Evolutionary conservation across 192 early-diverging fungal genomes (phyloP), one percentile per base, ranked within the genome.

Genomic region (Oehlia diaphana): DNA sequence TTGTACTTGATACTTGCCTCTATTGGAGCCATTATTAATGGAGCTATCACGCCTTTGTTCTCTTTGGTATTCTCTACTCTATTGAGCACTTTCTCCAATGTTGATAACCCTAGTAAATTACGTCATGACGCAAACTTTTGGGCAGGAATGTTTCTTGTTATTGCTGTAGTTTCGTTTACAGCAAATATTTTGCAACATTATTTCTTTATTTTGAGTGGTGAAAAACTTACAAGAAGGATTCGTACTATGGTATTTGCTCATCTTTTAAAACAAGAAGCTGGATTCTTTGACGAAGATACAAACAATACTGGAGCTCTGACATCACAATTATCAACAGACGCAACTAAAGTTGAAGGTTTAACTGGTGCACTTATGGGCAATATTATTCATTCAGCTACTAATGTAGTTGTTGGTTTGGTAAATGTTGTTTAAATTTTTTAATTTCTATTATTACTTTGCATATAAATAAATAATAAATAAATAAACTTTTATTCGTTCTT

Each of bases 251-350:
- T 87, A 7, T 97, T 97, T 86, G 72, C 83, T 2, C 84, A 93
- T 8, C 91, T 96, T 79, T 79, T 97, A 73, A 83, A 90, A 14
- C 96, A 98, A 84, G 94, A 97, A 63, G 92, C 94, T 49, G 93
- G 82, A 4, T 98, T 88, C 86, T 98, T 96, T 86, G 96, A 98
- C 83, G 81, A 89, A 13, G 90, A 91, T 69, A 84, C 87, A 64
- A 91, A 94, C 79, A 87, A 88, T 63, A 88, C 90, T 8, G 97
- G 97, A 39, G 90, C 91, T 23, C 81, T 98, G 63, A 94, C 95
- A 26, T 88, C 93, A n/a, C 83, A 89, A 47, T 88, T 98, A 47
- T 92, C 96, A 13, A 89, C 90, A 16, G 97, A 98, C 82, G 92
- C 96, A 33, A 75, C 82, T 67, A 73, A 83, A 28, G 82, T 85